Evolutionary conservation across 441 rosid genomes (phyloP), one percentile per base, ranked within the genome.

Genomic region (Populus hybrid): DNA sequence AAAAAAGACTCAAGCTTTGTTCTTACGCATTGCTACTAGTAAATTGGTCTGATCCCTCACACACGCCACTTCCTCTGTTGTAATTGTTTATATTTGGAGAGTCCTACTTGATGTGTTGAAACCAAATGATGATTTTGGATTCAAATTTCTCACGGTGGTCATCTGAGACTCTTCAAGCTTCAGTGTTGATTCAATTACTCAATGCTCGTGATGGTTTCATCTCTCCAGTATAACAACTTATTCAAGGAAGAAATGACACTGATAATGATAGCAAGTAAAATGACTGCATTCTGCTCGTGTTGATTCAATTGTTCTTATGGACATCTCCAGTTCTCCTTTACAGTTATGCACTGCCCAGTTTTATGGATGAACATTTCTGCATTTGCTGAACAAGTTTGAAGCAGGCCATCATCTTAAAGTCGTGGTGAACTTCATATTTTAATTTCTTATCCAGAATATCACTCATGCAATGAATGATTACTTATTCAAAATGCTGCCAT

Each of bases 91-190:
- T 72, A 26, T 64, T 50, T 76, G 8, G 38, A 18, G n/a, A 53
- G 46, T 18, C 35, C 9, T 32, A 14, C 19, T 16, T 32, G 19
- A 3, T 0, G 3, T 10, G 46, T 38, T 59, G 35, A 72, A 80
- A 84, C 79, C 88, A 80, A 72, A 75, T 77, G 87, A 84, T 86
- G 87, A 84, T 64, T 50, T 75, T 78, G 83, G 90, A 80, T 81
- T 67, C 8, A 79, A 79, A 76, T 65, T 78, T 84, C 84, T 84
- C 84, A 84, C 85, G 84, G 84, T 80, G 83, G 87, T 84, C 85
- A 69, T 84, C 85, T 80, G 88, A 86, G 86, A 73, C 86, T 68
- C 76, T 21, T 73, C n/a, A 21, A 40, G 80, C 82, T 83, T 84
- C 75, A 9, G 32, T n/a, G 57, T 21, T 85, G 86, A 88, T 83